phyloP scores from a whole-genome alignment of 164 flowering plant species.

The Cinnamomum chago region DNA sequence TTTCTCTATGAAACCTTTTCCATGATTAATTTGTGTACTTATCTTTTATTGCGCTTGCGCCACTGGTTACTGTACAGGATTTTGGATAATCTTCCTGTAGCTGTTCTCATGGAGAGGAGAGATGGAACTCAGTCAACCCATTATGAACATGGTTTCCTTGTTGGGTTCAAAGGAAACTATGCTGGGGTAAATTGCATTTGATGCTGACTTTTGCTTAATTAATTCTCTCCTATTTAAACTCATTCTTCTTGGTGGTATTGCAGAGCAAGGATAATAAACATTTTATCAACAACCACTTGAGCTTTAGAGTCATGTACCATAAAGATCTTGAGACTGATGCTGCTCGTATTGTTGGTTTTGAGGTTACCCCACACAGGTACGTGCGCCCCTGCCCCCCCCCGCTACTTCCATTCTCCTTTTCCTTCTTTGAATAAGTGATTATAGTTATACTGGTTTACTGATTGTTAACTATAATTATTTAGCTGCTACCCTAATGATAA shows the following conservation, averaged over 20 bases:
- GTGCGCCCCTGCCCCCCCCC: too few species aligned
- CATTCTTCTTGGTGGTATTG: conserved; percentile 2
- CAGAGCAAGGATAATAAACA: conserved; percentile 58
- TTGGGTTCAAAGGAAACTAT: conserved; percentile 64
- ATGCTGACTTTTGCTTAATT: neutral
- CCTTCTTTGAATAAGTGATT: neutral
- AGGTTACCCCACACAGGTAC: conserved; percentile 57
- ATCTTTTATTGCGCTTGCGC: neutral
- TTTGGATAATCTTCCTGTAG: conserved; percentile 92
- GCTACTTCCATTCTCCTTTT: neutral
- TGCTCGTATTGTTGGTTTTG: conserved; percentile 66
- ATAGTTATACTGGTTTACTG: neutral
- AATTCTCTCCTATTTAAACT: neutral
- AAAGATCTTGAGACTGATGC: conserved; percentile 46
- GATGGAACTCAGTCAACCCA: conserved; percentile 56
- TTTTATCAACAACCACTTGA: conserved; percentile 57
- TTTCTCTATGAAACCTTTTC: neutral
- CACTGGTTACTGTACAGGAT: conserved; percentile 30
- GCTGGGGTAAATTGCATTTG: conserved; percentile 34
- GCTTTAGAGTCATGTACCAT: conserved; percentile 63
- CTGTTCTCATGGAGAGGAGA: conserved; percentile 68
- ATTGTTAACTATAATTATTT: neutral
- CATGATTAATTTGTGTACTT: neutral
- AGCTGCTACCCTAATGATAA: neutral
- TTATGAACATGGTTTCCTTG: conserved; percentile 90